Conservation (phyloP, 2,329 filamentous ascomycete species). For the Paecilomyces variotii region DNA sequence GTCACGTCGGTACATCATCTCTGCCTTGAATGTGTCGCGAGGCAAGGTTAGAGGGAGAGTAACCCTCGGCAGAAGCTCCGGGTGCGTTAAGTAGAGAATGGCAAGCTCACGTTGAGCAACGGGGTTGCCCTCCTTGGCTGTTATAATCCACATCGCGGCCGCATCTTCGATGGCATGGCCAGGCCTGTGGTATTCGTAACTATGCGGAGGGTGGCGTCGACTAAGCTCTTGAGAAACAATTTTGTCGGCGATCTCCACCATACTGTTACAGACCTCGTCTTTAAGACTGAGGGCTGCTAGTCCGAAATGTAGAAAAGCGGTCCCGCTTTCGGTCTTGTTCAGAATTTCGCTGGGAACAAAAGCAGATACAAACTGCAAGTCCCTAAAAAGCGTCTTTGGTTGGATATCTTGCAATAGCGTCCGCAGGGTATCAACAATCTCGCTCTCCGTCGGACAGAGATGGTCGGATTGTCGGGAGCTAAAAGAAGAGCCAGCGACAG, state of each 20-base stretch:
- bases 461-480: slow-evolving; percentile 35
- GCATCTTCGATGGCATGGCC: slow-evolving; percentile 56
- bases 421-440: slow-evolving; percentile 58
- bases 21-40: slow-evolving; percentile 81
- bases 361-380: slow-evolving; percentile 63
- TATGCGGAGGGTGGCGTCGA: slow-evolving; percentile 24
- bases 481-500: slow-evolving; percentile 21
- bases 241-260: slow-evolving; percentile 66
- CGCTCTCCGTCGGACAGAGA: slow-evolving; percentile 50
- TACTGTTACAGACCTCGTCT: slow-evolving; percentile 75
- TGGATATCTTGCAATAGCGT: slow-evolving; percentile 61
- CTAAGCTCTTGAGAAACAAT: slow-evolving; percentile 52
- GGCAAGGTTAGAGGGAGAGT: slow-evolving; percentile 78
- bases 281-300: slow-evolving; percentile 84
- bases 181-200: slow-evolving; percentile 21
- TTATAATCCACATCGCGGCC: slow-evolving; percentile 83
- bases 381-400: slow-evolving; percentile 74
- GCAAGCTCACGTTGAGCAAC: slow-evolving; percentile 88
- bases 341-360: slow-evolving; percentile 52
- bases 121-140: slow-evolving; percentile 82
- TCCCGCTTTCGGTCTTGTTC: slow-evolving; percentile 53
- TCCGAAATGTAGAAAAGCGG: slow-evolving; percentile 84
- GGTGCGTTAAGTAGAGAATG: slow-evolving; percentile 86
- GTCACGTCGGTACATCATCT: slow-evolving; percentile 62
- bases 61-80: slow-evolving; percentile 70